Base-by-base conservation (phyloP, 2,329 filamentous ascomycete species). In the Tolypocladium paradoxum region DNA sequence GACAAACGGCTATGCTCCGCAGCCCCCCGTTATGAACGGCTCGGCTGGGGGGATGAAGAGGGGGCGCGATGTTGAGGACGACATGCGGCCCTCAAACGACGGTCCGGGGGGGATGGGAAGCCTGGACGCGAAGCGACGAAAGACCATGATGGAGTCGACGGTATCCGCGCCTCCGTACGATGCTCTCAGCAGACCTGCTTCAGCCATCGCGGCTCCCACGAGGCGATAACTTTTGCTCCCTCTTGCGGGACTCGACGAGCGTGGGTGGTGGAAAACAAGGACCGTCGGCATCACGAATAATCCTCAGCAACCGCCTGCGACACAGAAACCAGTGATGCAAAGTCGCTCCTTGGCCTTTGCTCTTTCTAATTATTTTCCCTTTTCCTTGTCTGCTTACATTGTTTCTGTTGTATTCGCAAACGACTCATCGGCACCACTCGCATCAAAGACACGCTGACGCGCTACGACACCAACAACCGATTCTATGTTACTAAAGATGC, bases 61-160 rank as follows among this genome's bases (percentile, higher is more conserved):
- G 52, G 70, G 73, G 3, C 74, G 76, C 12, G 75, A 78, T 34
- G 85, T 89, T 34, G 80, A 83, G 22, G 82, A 85, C 27, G 73
- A 76, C 24, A 56, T 75, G 54, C 83, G 87, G 14, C 79, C 85
- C 24, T 77, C 81, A 38, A 84, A 78, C 63, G 79, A 79, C 46
- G 65, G 61, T 18, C 54, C 63, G 24, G 61, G 60, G 22, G 53
- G 58, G 24, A 62, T 66, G 60, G 63, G 61, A 12, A 81, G 84
- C 46, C 72, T 83, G 57, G 80, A 87, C 24, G 69, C 86, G 55
- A 95, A 95, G 73, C 83, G 90, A 60, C 84, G 88, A 58, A 92
- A 91, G 75, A 91, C 87, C 0, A 76, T 87, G 59, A 79, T 82
- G 57, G 84, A 88, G 61, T 73, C 76, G 12, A 71, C 74, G 2